Evolutionary conservation across 306 rosid species (phyloP).

Genomic region (Pterocarpus santalinus): DNA sequence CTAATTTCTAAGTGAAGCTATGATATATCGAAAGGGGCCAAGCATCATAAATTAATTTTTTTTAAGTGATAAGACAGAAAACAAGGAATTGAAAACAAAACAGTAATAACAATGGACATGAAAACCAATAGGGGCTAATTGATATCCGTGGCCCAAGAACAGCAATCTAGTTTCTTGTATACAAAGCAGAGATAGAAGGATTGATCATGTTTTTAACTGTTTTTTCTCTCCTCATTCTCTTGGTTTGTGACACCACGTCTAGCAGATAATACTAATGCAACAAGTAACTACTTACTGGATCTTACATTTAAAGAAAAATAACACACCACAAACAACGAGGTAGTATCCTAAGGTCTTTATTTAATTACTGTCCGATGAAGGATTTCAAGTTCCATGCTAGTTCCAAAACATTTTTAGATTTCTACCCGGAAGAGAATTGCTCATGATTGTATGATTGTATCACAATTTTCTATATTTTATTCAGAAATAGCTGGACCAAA

Average conservation of each 20-base stretch:
- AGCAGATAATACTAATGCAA: too few relatives aligned
- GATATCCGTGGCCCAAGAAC: too few relatives aligned
- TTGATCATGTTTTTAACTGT: background rate
- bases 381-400: conserved; percentile 14
- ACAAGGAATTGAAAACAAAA: background rate
- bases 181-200: too few relatives aligned
- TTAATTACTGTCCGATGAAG: background rate
- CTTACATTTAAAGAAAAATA: background rate
- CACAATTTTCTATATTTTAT: conserved; percentile 34
- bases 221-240: background rate
- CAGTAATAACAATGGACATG: background rate
- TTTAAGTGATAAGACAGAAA: background rate
- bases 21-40: too few relatives aligned
- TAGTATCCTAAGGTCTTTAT: background rate
- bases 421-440: background rate
- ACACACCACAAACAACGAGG: background rate
- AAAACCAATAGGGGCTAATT: background rate
- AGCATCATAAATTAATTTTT: background rate
- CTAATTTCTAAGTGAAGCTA: background rate
- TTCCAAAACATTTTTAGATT: conserved; percentile 2
- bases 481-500: background rate
- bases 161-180: too few relatives aligned
- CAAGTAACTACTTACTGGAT: too few relatives aligned
- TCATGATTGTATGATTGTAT: conserved; percentile 10
- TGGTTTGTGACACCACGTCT: too few relatives aligned